A percentile compares a stretch with the other conserved stretches of the same genome.
Evolutionary conservation across 805 yeast genomes (phyloP).

Genomic region (Nakazawaea wyomingensis): DNA sequence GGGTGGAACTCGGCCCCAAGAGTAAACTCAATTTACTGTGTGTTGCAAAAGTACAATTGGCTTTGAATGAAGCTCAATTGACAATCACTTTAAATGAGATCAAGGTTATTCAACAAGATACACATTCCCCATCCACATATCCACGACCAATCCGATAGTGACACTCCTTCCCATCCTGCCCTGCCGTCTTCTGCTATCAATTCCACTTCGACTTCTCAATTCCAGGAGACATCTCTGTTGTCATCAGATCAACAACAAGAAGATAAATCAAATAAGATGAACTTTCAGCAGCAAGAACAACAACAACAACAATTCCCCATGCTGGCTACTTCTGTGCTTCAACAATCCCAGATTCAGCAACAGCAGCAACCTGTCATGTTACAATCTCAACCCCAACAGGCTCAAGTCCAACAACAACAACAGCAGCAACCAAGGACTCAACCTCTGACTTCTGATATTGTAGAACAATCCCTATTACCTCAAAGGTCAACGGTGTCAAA

Average conservation of each 20-base stretch:
- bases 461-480: conserved; percentile 12
- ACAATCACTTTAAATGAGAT: conserved; percentile 7
- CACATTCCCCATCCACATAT: conserved; percentile 3
- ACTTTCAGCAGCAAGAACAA: conserved; percentile 10
- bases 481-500: conserved; percentile 38
- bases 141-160: not conserved
- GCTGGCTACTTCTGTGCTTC: conserved; percentile 8
- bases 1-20: not conserved
- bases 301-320: conserved; percentile 10
- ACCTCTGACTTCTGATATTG: conserved; percentile 9
- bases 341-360: conserved; percentile 17
- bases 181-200: not conserved
- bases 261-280: not conserved
- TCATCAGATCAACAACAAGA: not conserved
- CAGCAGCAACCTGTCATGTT: conserved; percentile 8
- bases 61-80: not conserved
- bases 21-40: not conserved
- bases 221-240: not conserved
- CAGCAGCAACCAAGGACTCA: conserved; percentile 7
- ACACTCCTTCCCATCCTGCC: not conserved
- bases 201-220: not conserved
- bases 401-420: conserved; percentile 16
- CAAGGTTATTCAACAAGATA: conserved; percentile 8
- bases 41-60: not conserved
- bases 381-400: conserved; percentile 13